A percentile compares a stretch with the other conserved stretches of the same genome.
Evolutionary conservation across 805 yeast species (phyloP).

Genomic region (Metschnikowia drakensbergensis): DNA sequence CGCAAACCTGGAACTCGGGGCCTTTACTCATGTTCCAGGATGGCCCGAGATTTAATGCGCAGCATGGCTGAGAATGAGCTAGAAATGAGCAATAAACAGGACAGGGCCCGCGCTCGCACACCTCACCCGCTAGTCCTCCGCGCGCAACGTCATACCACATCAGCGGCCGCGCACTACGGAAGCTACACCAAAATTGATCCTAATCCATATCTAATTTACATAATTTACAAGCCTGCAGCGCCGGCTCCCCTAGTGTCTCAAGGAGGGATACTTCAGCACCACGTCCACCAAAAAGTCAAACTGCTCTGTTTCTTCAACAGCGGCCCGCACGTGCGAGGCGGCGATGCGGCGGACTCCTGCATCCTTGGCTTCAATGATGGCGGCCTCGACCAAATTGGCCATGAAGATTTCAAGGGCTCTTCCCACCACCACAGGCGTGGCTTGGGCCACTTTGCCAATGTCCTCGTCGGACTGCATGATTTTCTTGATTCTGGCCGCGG

Average conservation of each 20-base stretch:
- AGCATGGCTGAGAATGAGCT: neutral
- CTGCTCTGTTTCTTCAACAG: conserved; percentile 81
- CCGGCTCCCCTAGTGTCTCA: conserved; percentile 18
- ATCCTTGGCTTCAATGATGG: conserved; percentile 70
- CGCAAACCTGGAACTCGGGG: no score
- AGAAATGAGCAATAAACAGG: neutral
- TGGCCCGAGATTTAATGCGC: neutral
- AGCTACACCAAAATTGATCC: neutral
- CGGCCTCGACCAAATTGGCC: conserved; percentile 81
- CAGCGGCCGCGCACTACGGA: neutral
- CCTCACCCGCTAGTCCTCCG: neutral
- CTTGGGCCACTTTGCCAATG: conserved; percentile 97
- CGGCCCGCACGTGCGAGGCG: conserved; percentile 77
- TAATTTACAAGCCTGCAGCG: conserved; percentile 14
- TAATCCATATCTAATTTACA: conserved; percentile 15
- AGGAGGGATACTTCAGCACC: conserved; percentile 56
- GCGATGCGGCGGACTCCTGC: conserved; percentile 77
- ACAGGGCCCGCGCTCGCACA: neutral
- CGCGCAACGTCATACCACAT: neutral
- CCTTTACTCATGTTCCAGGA: neutral
- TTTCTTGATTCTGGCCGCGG: conserved; percentile 91
- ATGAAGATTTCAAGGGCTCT: conserved; percentile 90
- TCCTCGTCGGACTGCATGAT: conserved; percentile 98
- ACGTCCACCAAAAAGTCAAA: conserved; percentile 89
- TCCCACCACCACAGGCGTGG: conserved; percentile 97